These are phyloP conservation scores for Nicotiana tomentosiformis DNA, from an alignment of 257 asterid species.

Conservation along the genomic window DNA sequence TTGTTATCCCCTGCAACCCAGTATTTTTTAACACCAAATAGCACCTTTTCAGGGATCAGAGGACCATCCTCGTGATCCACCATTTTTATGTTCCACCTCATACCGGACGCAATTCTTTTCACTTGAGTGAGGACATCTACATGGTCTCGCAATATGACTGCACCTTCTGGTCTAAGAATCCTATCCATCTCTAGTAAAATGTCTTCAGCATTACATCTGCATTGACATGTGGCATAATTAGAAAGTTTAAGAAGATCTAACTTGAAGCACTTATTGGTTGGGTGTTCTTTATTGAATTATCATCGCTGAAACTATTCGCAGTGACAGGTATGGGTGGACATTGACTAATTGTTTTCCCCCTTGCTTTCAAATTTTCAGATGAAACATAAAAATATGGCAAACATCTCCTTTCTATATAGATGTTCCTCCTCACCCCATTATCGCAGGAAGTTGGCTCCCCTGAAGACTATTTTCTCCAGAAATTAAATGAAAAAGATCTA, in stretches of 20 bases:
- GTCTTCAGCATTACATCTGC: constrained; percentile 33
- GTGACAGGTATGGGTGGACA: background rate
- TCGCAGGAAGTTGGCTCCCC: background rate
- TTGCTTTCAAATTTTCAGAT: background rate
- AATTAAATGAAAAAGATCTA: background rate
- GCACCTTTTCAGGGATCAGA: constrained; percentile 28
- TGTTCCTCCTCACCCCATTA: background rate
- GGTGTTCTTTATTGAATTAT: background rate
- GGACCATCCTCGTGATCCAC: constrained; percentile 44
- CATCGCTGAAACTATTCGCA: background rate
- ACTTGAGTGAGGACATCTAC: constrained; percentile 25
- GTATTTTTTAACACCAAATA: constrained; percentile 32
- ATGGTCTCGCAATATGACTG: constrained; percentile 36
- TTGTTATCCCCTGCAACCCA: constrained; percentile 31
- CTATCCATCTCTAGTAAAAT: constrained; percentile 40
- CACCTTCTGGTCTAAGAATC: constrained; percentile 42
- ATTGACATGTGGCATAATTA: background rate
- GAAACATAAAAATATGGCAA: background rate
- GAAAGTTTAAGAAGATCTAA: background rate
- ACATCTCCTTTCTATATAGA: background rate
- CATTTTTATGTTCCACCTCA: constrained; percentile 39
- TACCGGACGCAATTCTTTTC: constrained; percentile 25
- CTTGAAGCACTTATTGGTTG: background rate
- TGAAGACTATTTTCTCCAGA: background rate
- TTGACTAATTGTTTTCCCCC: background rate